Evolutionary conservation across 257 asterid genomes (phyloP), one percentile per base, ranked within the genome.

Genomic region (Ilex aquifolium): DNA sequence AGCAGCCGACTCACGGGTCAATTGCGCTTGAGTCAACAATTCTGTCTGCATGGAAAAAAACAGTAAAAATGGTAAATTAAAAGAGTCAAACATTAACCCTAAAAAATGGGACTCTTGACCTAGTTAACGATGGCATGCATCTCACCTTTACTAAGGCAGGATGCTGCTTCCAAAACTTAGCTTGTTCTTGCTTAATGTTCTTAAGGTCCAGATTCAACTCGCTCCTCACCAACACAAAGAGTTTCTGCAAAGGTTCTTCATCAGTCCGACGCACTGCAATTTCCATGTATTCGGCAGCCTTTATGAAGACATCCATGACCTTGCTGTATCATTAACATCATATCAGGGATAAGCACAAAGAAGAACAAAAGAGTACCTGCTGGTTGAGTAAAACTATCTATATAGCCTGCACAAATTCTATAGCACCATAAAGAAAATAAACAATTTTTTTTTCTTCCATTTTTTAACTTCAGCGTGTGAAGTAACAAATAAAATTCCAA

Each of bases 101-200:
- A 21, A 14, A 14, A 46, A 7, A 46, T 46, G 13, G 52, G n/a
- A 14, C 2, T 46, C 52, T 46, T 46, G n/a, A 10, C 13, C n/a
- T 10, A 46, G 10, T 46, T 6, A 46, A 42, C 7, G 12, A 14
- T 46, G 52, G 54, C 54, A 49, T 11, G 14, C n/a, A 11, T 1
- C 11, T 73, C 76, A 87, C 99, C 95, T 89, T 92, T 72, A 85
- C 78, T 67, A 77, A 72, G 39, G 91, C 86, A 0, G 97, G 96
- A 66, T 87, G 95, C 80, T 81, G 95, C 81, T 87, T 87, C 95
- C 95, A 92, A 72, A 85, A 92, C 73, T 92, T 92, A 42, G 91
- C 83, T 78, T 89, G 96, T 63, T 92, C 99, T 72, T 79, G 91
- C 56, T 72, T 87, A 16, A 70, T 72, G 70, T 78, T 91, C 88